Evolutionary conservation across 352 stramenopile species (phyloP), one percentile per base, ranked within the genome.

Genomic region (Globisporangium alternatum): DNA sequence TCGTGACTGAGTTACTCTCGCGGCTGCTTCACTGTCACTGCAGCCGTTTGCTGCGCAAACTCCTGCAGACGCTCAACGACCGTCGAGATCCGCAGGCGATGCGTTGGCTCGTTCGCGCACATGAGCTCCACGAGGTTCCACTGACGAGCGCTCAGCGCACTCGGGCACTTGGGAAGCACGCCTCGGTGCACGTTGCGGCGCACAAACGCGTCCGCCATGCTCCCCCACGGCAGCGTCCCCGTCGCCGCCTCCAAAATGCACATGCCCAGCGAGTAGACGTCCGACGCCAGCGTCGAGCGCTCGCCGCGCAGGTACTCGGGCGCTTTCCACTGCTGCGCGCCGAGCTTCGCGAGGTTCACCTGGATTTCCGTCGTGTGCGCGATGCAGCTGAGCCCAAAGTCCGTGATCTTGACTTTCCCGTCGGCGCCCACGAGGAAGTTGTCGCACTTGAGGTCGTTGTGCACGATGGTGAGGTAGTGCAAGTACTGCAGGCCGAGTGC

Each of bases 201-300:
- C 39, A 67, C 45, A 8, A 41, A 31, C 8, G 8, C 13, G n/a
- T 67, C 54, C 9, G 28, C 19, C 39, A 49, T 63, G 12, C 3
- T 3, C 5, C 55, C 39, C 62, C 62, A 67, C 28, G 62, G 62
- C 19, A 55, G n/a, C 33, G 5, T 55, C 8, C 53, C 54, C 9
- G 22, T 57, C 41, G 37, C 53, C 3, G 56, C 44, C 41, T 64
- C 62, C 22, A 67, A 4, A 31, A 64, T 64, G 19, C 45, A 55
- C 53, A 67, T 67, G 31, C 53, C 53, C 25, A 67, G 28, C n/a
- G 53, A 55, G 33, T 67, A 67, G 33, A 67, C 25, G n/a, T 67
- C 62, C 3, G 62, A 67, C 10, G 62, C 62, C 9, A 63, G 28
- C 8, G 54, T 67, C 30, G 30, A 31, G 17, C 58, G 58, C 7